Percentiles rank a stretch among this genome's conserved stretches.
Evolutionary conservation across 345 rosid genomes (phyloP).

Genomic region (Physaria fendleri): DNA sequence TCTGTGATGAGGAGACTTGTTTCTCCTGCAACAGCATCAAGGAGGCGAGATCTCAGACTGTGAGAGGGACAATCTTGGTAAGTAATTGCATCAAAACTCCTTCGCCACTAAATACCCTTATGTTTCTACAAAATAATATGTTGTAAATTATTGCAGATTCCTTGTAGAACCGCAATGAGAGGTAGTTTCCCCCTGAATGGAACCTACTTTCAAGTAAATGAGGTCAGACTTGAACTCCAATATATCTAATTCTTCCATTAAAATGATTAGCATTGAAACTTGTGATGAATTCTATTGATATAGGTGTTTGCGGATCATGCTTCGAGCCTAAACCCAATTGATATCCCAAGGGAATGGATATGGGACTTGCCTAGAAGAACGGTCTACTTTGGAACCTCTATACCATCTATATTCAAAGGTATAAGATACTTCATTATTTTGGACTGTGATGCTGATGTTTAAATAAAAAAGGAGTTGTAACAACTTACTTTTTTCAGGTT

Average conservation of each 20-base stretch:
- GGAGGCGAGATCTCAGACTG: slow-evolving; percentile 65
- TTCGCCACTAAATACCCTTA: background rate
- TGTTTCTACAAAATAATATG: background rate
- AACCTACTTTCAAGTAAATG: slow-evolving; percentile 93
- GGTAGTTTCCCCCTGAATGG: slow-evolving; percentile 98
- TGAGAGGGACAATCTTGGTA: slow-evolving; percentile 92
- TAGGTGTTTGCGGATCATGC: slow-evolving; percentile 96
- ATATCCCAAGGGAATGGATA: slow-evolving; percentile 68
- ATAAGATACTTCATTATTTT: slow-evolving; percentile 4
- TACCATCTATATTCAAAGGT: slow-evolving; percentile 92
- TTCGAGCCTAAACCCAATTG: slow-evolving; percentile 67
- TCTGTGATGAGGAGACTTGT: slow-evolving; percentile 64
- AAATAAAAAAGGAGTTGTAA: background rate
- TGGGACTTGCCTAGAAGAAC: slow-evolving; percentile 78
- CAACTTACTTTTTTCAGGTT: slow-evolving; percentile 38
- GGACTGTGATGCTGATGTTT: background rate
- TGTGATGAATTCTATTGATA: background rate
- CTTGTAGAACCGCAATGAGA: slow-evolving; percentile 94
- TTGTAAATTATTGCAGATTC: slow-evolving; percentile 46
- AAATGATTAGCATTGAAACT: background rate
- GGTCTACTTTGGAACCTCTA: slow-evolving; percentile 88
- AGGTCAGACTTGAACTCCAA: slow-evolving; percentile 37
- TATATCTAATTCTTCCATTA: background rate
- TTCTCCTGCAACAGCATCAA: slow-evolving; percentile 60
- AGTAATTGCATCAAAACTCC: slow-evolving; percentile 18